phyloP scores from a whole-genome alignment of 768 basidiomycete species.

The Tephrocybe rancida region DNA sequence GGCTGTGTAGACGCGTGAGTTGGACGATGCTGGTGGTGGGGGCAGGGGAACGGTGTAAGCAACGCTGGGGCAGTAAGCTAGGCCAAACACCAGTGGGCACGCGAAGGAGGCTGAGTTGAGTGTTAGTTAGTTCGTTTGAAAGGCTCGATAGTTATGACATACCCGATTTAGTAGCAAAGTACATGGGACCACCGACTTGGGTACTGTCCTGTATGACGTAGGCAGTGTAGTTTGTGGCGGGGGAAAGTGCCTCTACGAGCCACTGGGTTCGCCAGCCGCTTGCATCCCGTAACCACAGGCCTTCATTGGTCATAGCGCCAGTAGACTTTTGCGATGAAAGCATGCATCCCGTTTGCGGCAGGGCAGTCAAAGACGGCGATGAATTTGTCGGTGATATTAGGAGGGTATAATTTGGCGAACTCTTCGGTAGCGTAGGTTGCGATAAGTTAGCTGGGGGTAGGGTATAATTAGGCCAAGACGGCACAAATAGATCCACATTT shows the following conservation, averaged over 20 bases:
- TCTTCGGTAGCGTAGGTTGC: constrained; percentile 40
- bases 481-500: constrained; percentile 25
- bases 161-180: constrained; percentile 78
- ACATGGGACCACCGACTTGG: constrained; percentile 68
- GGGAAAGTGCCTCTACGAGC: constrained; percentile 57
- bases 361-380: constrained; percentile 33
- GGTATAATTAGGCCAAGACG: constrained; percentile 77
- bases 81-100: constrained; percentile 69
- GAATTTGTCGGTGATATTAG: constrained; percentile 54
- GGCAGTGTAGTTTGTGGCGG: constrained; percentile 78
- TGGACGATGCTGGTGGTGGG: constrained; percentile 37
- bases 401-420: constrained; percentile 53
- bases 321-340: constrained; percentile 41
- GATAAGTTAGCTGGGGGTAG: constrained; percentile 60
- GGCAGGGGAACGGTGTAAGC: constrained; percentile 74
- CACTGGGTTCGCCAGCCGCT: constrained; percentile 73
- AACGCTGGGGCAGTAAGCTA: constrained; percentile 75
- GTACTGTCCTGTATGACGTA: constrained; percentile 60
- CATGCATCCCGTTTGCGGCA: constrained; percentile 63
- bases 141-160: constrained; percentile 17
- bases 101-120: constrained; percentile 54
- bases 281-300: constrained; percentile 57
- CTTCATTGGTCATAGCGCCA: constrained; percentile 43
- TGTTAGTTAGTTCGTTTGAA: neutral
- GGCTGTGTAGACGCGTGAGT: constrained; percentile 46